Evolutionary conservation across 192 early-diverging fungal species (phyloP).

Genomic region (Podila epigama): DNA sequence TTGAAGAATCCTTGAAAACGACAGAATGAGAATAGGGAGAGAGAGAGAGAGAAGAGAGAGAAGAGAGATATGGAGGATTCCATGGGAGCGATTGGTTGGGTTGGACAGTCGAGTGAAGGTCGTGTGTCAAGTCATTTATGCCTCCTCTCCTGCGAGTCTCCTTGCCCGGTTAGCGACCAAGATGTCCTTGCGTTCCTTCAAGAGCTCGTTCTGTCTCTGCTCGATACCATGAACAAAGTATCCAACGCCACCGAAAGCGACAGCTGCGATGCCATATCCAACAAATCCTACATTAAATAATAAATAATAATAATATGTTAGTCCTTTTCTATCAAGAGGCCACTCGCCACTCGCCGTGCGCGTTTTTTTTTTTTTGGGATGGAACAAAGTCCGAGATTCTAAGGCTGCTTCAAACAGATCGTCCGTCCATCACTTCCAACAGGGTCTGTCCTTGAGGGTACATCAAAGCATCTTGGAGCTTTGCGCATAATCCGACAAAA

Average conservation of each 20-base stretch:
- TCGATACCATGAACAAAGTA: conserved; percentile 29
- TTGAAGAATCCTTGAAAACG: background rate
- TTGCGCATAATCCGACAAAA: too few species aligned
- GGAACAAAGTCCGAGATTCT: too few species aligned
- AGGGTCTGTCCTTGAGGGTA: too few species aligned
- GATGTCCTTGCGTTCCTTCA: conserved; percentile 42
- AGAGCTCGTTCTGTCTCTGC: conserved; percentile 44
- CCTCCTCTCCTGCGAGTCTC: conserved; percentile 30
- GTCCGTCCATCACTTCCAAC: too few species aligned
- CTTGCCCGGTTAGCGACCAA: conserved; percentile 43
- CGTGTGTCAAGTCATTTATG: background rate
- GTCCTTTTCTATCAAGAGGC: too few species aligned
- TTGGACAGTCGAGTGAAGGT: background rate
- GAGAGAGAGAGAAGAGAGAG: conserved; percentile 1
- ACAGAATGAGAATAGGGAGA: background rate
- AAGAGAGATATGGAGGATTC: background rate
- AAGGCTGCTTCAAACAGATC: too few species aligned
- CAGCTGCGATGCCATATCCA: conserved; percentile 32
- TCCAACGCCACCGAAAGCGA: conserved; percentile 25
- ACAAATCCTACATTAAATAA: conserved; percentile 18
- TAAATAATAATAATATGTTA: background rate
- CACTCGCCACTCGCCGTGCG: too few species aligned
- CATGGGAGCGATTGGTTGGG: background rate
- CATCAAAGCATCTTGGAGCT: too few species aligned
- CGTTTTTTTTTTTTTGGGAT: too few species aligned